Base-by-base conservation (phyloP, 176 grass and related monocot genomes). In the Ampelocalamus luodianensis region DNA sequence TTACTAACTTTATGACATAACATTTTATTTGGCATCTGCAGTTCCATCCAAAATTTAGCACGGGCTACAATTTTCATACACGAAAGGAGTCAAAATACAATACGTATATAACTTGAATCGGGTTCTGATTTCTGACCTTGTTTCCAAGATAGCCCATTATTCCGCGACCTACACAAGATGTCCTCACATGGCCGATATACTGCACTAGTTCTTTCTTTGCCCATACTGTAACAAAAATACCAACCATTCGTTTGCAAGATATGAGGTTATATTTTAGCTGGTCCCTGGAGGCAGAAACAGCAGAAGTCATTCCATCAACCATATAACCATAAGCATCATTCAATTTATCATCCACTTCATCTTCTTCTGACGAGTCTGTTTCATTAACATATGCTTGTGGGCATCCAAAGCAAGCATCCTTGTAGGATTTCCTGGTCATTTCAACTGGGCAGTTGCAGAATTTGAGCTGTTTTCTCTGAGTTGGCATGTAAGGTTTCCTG, bases 131-230 rank as follows among this genome's bases (percentile, higher is more conserved):
- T 84, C 88, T 89, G 71, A 97, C 95, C 90, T 97, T 97, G 50
- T 97, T 97, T 76, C 95, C 92, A 80, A 97, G 92, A 93, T 89
- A 94, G 23, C 95, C 92, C 95, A 97, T 91, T 71, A 97, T 82
- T 77, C 92, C 95, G 1, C 95, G 86, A 58, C 95, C 90, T 54
- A 97, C 87, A 87, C 92, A 97, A 72, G 90, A 94, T 20, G 91
- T 65, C 79, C 92, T 94, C 74, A 97, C 82, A 90, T 97, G 94
- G 38, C 91, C 92, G 17, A 97, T 86, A 77, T 92, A 89, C 14
- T 87, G 89, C 61, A 94, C 75, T 72, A 97, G 65, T 71, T 94
- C 92, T 65, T 86, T 95, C 56, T 94, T 93, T 62, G 88, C 85
- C 96, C 96, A 98, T 24, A 98, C 88, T 10, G 84, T 93, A 13